A percentile compares a stretch with the other conserved stretches of the same genome.
Evolutionary conservation across 176 grass and related monocot genomes (phyloP).

Genomic region (Triticum aestivum): IWGSC_CS_RefSeq_v2.1 NC_057806.1:408617925-408618424

Average conservation of each 20-base stretch:
- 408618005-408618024: neutral
- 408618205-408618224: neutral
- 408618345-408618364: too few relatives aligned
- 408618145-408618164: too few relatives aligned
- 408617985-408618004: neutral
- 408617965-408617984: neutral
- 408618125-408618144: neutral
- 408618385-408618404: too few relatives aligned
- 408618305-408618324: too few relatives aligned
- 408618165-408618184: neutral
- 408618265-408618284: too few relatives aligned
- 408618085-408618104: neutral
- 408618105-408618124: neutral
- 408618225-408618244: neutral
- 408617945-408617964: neutral
- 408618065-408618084: too few relatives aligned
- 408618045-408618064: neutral
- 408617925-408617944: neutral
- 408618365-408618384: too few relatives aligned
- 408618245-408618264: neutral
- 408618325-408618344: too few relatives aligned
- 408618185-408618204: neutral
- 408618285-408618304: too few relatives aligned
- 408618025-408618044: neutral
- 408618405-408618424: too few relatives aligned